phyloP scores from a whole-genome alignment of 2,329 filamentous ascomycete genomes.

The Penicillium oxalicum region DNA sequence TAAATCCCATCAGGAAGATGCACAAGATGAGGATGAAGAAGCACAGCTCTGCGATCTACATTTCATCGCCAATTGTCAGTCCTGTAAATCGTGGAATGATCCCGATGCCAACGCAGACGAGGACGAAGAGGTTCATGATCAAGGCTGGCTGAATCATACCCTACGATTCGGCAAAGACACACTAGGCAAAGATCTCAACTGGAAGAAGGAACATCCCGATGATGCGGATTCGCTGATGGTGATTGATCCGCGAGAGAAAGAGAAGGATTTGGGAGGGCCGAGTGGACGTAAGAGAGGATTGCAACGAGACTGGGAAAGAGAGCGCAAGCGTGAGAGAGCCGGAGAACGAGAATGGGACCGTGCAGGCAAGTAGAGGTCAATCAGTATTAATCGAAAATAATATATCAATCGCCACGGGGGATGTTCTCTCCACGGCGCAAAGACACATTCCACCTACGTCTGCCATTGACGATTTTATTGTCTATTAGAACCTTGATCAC shows the following conservation, averaged over 20 bases:
- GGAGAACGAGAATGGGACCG: conserved; percentile 35
- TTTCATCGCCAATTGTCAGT: conserved; percentile 93
- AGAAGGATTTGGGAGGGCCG: conserved; percentile 56
- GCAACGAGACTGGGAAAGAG: conserved; percentile 34
- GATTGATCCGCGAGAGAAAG: conserved; percentile 84
- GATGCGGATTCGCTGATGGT: conserved; percentile 66
- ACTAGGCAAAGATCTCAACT: conserved; percentile 82
- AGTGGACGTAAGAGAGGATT: conserved; percentile 55
- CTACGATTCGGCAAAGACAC: conserved; percentile 84
- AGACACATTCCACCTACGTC: too few species aligned
- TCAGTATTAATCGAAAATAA: background rate
- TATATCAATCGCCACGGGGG: too few species aligned
- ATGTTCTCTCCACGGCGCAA: too few species aligned
- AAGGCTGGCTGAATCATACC: conserved; percentile 79
- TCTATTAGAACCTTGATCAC: too few species aligned
- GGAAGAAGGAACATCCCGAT: conserved; percentile 85
- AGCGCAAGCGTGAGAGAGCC: conserved; percentile 30
- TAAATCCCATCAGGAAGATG: conserved; percentile 14
- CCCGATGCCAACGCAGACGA: conserved; percentile 40
- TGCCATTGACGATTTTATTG: too few species aligned
- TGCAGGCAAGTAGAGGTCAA: conserved; percentile 6
- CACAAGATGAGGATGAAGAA: conserved; percentile 51
- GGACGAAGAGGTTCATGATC: conserved; percentile 43
- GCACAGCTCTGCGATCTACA: conserved; percentile 81
- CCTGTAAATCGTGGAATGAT: conserved; percentile 78